These are phyloP conservation scores for Camellia japonica DNA, from an alignment of 148 eudicot genomes.

Conservation along the genomic window DNA sequence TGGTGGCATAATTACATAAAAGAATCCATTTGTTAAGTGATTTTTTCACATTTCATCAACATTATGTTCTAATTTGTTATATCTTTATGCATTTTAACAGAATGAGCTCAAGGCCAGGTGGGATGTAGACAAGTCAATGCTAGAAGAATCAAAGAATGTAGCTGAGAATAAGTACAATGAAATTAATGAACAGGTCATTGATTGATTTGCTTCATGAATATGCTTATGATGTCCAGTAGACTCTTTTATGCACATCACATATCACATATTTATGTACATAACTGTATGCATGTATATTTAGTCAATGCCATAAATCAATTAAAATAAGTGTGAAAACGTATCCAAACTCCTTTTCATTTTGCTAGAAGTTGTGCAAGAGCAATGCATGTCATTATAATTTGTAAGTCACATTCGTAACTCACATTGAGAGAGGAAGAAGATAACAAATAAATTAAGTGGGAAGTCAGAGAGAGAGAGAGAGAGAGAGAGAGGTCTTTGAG, in stretches of 20 bases:
- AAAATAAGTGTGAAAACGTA: too few relatives aligned
- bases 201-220: background rate
- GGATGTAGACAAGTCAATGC: conserved; percentile 56
- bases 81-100: conserved; percentile 23
- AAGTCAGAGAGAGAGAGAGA: background rate
- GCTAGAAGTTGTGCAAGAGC: background rate
- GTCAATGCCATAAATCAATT: too few relatives aligned
- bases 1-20: background rate
- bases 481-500: too few relatives aligned
- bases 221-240: background rate
- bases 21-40: background rate
- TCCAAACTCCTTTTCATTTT: background rate
- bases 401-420: background rate
- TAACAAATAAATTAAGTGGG: background rate
- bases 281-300: too few relatives aligned
- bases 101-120: conserved; percentile 61
- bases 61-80: background rate
- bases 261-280: too few relatives aligned
- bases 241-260: background rate
- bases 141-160: conserved; percentile 64
- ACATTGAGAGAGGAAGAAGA: background rate
- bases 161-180: conserved; percentile 68
- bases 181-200: conserved; percentile 62
- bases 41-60: background rate
- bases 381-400: background rate